phyloP scores from a whole-genome alignment of 148 eudicot genomes.

The Rhododendron simsii region DNA sequence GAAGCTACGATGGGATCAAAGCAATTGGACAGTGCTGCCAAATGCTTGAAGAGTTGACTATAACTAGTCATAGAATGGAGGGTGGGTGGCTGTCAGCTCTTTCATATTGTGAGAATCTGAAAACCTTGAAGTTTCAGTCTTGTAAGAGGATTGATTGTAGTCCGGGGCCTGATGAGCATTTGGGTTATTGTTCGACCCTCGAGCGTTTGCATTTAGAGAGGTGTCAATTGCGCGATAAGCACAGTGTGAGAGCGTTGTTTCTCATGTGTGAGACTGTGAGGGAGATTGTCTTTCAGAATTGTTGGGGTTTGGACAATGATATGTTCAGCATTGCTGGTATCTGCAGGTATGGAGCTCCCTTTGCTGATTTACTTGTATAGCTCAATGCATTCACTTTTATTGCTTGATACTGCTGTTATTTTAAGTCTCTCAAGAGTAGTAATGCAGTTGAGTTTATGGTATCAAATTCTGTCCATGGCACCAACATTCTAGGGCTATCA shows the following conservation, averaged over 20 bases:
- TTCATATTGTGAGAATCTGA: constrained; percentile 74
- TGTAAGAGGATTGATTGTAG: constrained; percentile 59
- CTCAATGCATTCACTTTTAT: background rate
- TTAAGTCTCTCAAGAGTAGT: background rate
- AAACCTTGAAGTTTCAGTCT: constrained; percentile 55
- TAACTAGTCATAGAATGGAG: constrained; percentile 66
- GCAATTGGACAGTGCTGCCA: constrained; percentile 91
- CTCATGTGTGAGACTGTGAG: constrained; percentile 54
- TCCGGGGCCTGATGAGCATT: constrained; percentile 56
- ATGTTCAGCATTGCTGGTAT: constrained; percentile 47
- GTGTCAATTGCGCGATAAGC: constrained; percentile 71
- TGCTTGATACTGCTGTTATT: background rate
- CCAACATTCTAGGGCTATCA: too few species aligned
- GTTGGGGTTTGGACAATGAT: constrained; percentile 87
- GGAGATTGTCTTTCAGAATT: constrained; percentile 55
- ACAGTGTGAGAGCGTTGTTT: constrained; percentile 59
- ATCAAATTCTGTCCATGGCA: background rate
- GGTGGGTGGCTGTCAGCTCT: constrained; percentile 91
- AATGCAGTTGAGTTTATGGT: background rate
- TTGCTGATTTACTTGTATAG: background rate
- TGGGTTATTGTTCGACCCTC: constrained; percentile 55
- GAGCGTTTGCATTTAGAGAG: constrained; percentile 70
- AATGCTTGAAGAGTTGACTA: constrained; percentile 82
- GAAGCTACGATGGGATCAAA: constrained; percentile 88
- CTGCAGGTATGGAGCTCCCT: constrained; percentile 47